A percentile compares a stretch with the other conserved stretches of the same genome.
Evolutionary conservation across 352 stramenopile species (phyloP).

Genomic region (Pythium aphanidermatum): DNA sequence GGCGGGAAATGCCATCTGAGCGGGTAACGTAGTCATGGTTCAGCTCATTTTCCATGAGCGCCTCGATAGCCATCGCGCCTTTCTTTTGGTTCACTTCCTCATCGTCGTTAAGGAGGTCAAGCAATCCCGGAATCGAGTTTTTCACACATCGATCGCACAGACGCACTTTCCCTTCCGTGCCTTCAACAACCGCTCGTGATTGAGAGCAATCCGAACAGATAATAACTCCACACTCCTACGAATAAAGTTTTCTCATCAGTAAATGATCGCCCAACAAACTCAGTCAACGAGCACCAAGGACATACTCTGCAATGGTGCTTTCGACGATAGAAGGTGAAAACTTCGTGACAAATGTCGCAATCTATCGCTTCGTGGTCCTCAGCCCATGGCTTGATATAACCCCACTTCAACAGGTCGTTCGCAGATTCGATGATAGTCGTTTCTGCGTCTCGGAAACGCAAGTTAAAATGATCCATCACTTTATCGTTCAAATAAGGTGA

Average conservation of each 20-base stretch:
- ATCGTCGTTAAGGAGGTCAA: constrained; percentile 45
- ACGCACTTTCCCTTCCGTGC: constrained; percentile 64
- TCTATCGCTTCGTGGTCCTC: constrained; percentile 75
- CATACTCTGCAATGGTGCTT: constrained; percentile 82
- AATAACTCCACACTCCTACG: constrained; percentile 81
- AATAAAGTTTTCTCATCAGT: too few relatives aligned
- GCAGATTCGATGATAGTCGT: constrained; percentile 74
- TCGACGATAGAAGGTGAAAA: constrained; percentile 78
- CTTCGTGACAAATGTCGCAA: constrained; percentile 66
- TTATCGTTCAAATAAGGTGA: constrained; percentile 83
- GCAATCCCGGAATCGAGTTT: constrained; percentile 64
- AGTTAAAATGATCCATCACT: constrained; percentile 70
- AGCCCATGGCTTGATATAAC: constrained; percentile 84
- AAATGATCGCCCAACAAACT: too few relatives aligned
- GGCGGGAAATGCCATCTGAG: constrained; percentile 55
- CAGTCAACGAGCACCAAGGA: too few relatives aligned
- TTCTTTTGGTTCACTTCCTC: constrained; percentile 57
- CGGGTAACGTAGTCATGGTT: constrained; percentile 86
- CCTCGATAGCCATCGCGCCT: constrained; percentile 71
- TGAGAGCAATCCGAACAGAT: constrained; percentile 84
- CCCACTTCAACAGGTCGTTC: constrained; percentile 82
- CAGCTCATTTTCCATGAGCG: constrained; percentile 73
- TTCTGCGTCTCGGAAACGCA: constrained; percentile 58
- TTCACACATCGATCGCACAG: constrained; percentile 84
- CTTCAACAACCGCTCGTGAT: constrained; percentile 80